Percentiles rank a stretch among this genome's conserved stretches.
Evolutionary conservation across 73 alveolate species (phyloP).

Genomic region (Tetrahymena borealis): DNA sequence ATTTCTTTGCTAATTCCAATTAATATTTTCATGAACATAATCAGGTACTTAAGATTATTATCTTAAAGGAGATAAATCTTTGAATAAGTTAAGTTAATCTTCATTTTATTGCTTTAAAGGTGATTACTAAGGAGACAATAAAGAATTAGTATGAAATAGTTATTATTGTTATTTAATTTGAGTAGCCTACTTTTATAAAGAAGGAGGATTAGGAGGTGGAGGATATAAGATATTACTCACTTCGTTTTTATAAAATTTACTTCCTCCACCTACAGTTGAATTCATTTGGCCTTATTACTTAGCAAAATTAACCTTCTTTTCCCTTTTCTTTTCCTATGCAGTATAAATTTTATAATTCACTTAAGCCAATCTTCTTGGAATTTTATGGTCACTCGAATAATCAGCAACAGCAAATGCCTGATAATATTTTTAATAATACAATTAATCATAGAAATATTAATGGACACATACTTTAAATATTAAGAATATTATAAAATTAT

Average conservation of each 20-base stretch:
- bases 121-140: background rate
- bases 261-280: background rate
- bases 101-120: background rate
- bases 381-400: background rate
- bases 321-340: background rate
- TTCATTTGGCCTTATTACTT: background rate
- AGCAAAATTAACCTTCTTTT: background rate
- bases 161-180: background rate
- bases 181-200: background rate
- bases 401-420: background rate
- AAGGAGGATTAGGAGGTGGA: background rate
- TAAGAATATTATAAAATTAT: no score
- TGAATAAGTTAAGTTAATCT: background rate
- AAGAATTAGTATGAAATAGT: background rate
- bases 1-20: no score
- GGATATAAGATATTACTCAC: background rate
- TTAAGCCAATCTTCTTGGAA: background rate
- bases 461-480: no score
- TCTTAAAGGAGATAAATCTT: background rate
- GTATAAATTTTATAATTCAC: background rate
- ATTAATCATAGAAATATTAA: no score
- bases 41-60: background rate
- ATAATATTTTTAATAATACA: no score
- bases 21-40: background rate
- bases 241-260: background rate